Base-by-base conservation (phyloP, 176 grass and related monocot species). In the Aegilops bicornis region DNA sequence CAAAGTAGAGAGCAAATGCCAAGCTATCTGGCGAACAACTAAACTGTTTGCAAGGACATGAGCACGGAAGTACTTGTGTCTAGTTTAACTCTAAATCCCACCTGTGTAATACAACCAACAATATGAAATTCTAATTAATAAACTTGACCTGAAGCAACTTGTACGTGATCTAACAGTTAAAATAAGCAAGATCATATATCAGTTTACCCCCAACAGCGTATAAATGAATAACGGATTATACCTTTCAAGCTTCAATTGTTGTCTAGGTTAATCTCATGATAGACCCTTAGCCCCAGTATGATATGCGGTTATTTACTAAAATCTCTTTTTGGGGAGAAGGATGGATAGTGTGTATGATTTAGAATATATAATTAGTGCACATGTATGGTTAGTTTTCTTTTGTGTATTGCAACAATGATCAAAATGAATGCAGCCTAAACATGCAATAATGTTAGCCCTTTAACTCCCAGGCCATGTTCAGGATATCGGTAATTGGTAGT, bases 211-310 rank as follows among this genome's bases (percentile, higher is more conserved):
- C 30, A 3, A 79, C 52, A 23, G 22, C 64, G 58, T 72, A 72
- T 68, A 83, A 63, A 64, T 79, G 36, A 85, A 63, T 16, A n/a
- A 50, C 75, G 48, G 48, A 83, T 59, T n/a, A 80, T 54, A 42
- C 33, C 2, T 69, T 36, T 15, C 24, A 76, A 22, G 60, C 73
- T 52, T 48, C 27, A 1, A 52, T 76, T 45, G 12, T 84, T 12
- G 8, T 56, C 42, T 25, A 36, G 22, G 16, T 54, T 16, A 54
- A 54, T 54, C 50, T 54, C 50, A 54, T 19, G 50, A 54, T 54
- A 52, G 48, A 54, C 2, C 50, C 16, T 19, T 7, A 19, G 50
- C 50, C 50, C 16, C 50, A 19, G 47, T 40, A 10, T 19, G 16
- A 54, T 54, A 54, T 54, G 2, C 19, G 50, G 16, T 54, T 54